phyloP scores from a whole-genome alignment of 2,329 filamentous ascomycete species.

The Bipolaris cookei region DNA sequence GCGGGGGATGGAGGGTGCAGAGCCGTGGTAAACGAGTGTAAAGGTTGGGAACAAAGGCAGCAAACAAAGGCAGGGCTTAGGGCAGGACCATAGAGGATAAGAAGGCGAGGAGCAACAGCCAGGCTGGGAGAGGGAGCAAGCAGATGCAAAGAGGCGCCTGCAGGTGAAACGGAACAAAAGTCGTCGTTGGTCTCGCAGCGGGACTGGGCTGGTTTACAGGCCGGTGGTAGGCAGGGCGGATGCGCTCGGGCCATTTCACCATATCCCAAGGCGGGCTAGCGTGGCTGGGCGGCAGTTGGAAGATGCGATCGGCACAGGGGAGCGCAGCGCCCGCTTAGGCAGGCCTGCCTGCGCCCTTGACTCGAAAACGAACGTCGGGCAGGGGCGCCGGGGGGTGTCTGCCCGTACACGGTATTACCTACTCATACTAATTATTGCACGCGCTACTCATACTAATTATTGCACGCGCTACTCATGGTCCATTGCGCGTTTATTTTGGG shows the following conservation, averaged over 20 bases:
- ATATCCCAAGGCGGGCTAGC: slow-evolving; percentile 8
- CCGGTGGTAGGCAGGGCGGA: slow-evolving; percentile 18
- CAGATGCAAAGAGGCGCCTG: slow-evolving; percentile 12
- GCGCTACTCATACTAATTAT: slow-evolving; percentile 1
- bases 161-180: not conserved
- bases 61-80: slow-evolving; percentile 23
- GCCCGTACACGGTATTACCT: slow-evolving; percentile 15
- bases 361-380: slow-evolving; percentile 17
- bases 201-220: slow-evolving; percentile 33
- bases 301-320: slow-evolving; percentile 34
- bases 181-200: slow-evolving; percentile 17
- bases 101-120: slow-evolving; percentile 26
- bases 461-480: slow-evolving; percentile 1
- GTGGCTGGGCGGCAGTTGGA: slow-evolving; percentile 9
- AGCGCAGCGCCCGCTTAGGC: slow-evolving; percentile 19
- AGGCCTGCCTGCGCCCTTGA: slow-evolving; percentile 18
- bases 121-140: slow-evolving; percentile 24
- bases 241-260: slow-evolving; percentile 19
- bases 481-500: slow-evolving; percentile 31
- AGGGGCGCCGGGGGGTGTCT: slow-evolving; percentile 7
- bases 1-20: slow-evolving; percentile 1
- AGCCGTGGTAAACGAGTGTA: slow-evolving; percentile 37
- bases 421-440: slow-evolving; percentile 3
- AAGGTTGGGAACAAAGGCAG: slow-evolving; percentile 11
- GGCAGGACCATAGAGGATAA: slow-evolving; percentile 23